Base-by-base conservation (phyloP, 225 moss, liverwort and hornwort species). In the Antitrichia curtipendula region DNA sequence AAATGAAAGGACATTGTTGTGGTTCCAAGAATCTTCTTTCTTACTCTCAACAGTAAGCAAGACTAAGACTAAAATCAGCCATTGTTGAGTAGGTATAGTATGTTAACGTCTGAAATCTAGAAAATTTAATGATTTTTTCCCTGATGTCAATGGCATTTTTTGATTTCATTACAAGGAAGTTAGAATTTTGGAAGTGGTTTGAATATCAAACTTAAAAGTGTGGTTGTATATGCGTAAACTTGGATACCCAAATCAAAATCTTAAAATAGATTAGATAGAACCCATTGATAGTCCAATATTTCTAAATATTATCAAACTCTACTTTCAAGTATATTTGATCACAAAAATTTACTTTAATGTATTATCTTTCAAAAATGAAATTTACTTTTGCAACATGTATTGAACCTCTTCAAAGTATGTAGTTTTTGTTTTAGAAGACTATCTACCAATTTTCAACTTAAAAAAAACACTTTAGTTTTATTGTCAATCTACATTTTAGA, bases 201-300 rank as follows among this genome's bases (percentile, higher is more conserved):
- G 19, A 31, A 31, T 31, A 47, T 18, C 6, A 47, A 72, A 31
- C 3, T 6, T 47, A 73, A 73, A 73, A 10, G 1, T 31, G 7
- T 17, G 0, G 9, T 71, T 9, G 5, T 43, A 12, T 28, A 43
- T 27, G 27, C 3, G 0, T 72, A 10, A 72, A 72, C 0, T 74
- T 74, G 4, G 7, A 70, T 27, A 20, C 2, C 20, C 20, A 74
- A 31, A 74, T 74, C 32, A 49, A 74, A 29, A 19, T 49, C 8
- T 74, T 49, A 32, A 75, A 74, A 32, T 49, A 21, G 32, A 4
- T 13, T 34, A 21, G 8, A 75, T 16, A 8, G 13, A 50, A 34
- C 0, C 7, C 1, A 21, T 0, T 22, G 0, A 72, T 72, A 28
- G 7, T 1, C 7, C 7, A 47, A 20, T 0, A 7, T 32, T 34